These are phyloP conservation scores for Phytophthora citricola DNA, from an alignment of 352 stramenopile species.

Conservation along the genomic window DNA sequence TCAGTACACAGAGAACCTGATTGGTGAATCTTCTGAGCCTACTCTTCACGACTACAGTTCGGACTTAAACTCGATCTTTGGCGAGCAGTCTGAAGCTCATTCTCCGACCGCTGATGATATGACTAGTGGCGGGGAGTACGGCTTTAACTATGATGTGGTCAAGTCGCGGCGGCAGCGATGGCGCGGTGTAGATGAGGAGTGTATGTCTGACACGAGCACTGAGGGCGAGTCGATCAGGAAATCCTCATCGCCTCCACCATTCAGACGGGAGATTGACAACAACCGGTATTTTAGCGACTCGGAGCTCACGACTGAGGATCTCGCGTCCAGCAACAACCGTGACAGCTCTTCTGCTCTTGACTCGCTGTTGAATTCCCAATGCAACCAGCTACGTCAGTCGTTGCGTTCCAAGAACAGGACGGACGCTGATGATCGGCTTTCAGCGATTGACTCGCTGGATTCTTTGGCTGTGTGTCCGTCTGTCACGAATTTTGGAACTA, in stretches of 20 bases:
- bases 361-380: slow-evolving; percentile 41
- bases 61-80: slow-evolving; percentile 58
- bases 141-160: slow-evolving; percentile 49
- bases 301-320: slow-evolving; percentile 39
- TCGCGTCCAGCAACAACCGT: slow-evolving; percentile 26
- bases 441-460: slow-evolving; percentile 35
- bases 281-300: slow-evolving; percentile 36
- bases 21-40: slow-evolving; percentile 61
- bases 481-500: slow-evolving; percentile 26
- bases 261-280: slow-evolving; percentile 32
- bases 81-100: slow-evolving; percentile 48
- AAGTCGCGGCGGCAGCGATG: slow-evolving; percentile 45
- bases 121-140: slow-evolving; percentile 41
- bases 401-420: slow-evolving; percentile 23
- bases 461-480: slow-evolving; percentile 42
- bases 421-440: slow-evolving; percentile 29
- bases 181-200: slow-evolving; percentile 56
- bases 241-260: slow-evolving; percentile 32
- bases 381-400: slow-evolving; percentile 37
- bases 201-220: slow-evolving; percentile 65
- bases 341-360: slow-evolving; percentile 25
- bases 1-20: slow-evolving; percentile 73
- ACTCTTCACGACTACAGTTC: slow-evolving; percentile 57
- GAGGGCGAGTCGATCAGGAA: slow-evolving; percentile 47
- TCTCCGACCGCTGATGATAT: slow-evolving; percentile 51